Percentiles rank a stretch among this genome's conserved stretches.
Conservation (phyloP, 2,329 filamentous ascomycete genomes). For the Nigrograna mackinnonii region DNA sequence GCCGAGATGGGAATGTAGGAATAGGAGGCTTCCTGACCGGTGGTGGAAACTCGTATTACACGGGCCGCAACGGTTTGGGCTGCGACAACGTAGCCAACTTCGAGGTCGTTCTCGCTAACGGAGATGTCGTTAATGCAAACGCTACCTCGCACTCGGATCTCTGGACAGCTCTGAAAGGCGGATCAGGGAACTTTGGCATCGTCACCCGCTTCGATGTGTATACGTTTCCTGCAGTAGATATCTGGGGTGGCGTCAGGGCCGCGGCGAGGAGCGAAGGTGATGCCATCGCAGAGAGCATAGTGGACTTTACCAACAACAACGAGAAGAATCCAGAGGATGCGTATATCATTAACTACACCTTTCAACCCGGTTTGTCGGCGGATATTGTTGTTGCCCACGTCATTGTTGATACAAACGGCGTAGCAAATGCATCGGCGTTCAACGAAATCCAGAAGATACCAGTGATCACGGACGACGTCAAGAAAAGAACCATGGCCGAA, state of each 20-base stretch:
- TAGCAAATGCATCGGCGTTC: constrained; percentile 5
- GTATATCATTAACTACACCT: constrained; percentile 11
- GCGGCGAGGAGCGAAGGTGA: constrained; percentile 6
- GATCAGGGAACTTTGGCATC: constrained; percentile 15
- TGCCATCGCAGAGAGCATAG: constrained; percentile 3
- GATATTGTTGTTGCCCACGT: constrained; percentile 9
- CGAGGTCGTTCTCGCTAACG: constrained; percentile 49
- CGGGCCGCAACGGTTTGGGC: constrained; percentile 13
- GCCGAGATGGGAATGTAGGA: constrained; percentile 15
- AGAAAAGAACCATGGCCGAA: constrained; percentile 13
- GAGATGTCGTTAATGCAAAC: constrained; percentile 43
- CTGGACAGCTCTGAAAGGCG: constrained; percentile 44
- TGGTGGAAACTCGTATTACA: constrained; percentile 19
- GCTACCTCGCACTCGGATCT: constrained; percentile 40
- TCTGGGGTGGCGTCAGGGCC: constrained; percentile 19
- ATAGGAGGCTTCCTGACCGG: constrained; percentile 17
- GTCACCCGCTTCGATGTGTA: constrained; percentile 16
- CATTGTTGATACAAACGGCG: constrained; percentile 9
- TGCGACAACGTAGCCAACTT: constrained; percentile 13
- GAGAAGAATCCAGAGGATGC: constrained; percentile 15
- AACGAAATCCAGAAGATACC: constrained; percentile 11
- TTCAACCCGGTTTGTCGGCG: constrained; percentile 4
- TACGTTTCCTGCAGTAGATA: constrained; percentile 11
- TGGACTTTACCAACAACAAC: constrained; percentile 10
- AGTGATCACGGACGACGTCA: constrained; percentile 11